These are phyloP conservation scores for Microdochium nivale DNA, from an alignment of 2,329 filamentous ascomycete species.

Conservation along the genomic window DNA sequence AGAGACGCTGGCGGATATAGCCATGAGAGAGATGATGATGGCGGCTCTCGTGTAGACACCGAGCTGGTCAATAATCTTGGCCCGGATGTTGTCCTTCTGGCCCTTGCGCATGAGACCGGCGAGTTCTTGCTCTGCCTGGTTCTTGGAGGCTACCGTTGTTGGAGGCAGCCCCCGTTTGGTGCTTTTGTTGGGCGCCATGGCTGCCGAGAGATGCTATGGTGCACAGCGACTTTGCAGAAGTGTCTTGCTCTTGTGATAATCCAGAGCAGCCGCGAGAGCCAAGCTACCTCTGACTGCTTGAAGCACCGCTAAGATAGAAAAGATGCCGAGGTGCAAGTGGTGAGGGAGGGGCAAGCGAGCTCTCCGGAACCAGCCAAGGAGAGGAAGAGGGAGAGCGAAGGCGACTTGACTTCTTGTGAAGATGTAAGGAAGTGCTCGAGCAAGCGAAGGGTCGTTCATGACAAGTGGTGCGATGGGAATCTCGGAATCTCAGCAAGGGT, in stretches of 20 bases:
- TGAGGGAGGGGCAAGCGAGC: neutral
- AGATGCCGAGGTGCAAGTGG: neutral
- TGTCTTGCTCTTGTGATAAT: neutral
- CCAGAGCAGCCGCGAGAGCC: too few species aligned
- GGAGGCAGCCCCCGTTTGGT: slow-evolving; percentile 22
- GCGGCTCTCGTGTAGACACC: slow-evolving; percentile 30
- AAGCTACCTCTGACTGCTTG: too few species aligned
- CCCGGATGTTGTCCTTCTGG: slow-evolving; percentile 20
- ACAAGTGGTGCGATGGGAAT: neutral
- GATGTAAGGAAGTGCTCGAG: neutral
- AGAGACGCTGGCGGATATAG: slow-evolving; percentile 60
- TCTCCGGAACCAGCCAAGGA: neutral
- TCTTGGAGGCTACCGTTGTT: slow-evolving; percentile 44
- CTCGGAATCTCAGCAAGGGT: neutral
- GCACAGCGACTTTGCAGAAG: neutral
- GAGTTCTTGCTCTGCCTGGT: slow-evolving; percentile 39
- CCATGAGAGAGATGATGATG: slow-evolving; percentile 47
- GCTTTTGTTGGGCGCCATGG: neutral
- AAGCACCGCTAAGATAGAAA: too few species aligned
- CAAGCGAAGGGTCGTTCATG: neutral
- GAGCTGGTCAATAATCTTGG: slow-evolving; percentile 25
- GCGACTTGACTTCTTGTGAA: neutral
- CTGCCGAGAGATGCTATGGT: neutral
- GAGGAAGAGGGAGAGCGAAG: neutral
- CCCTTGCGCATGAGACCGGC: slow-evolving; percentile 23